phyloP scores from a whole-genome alignment of 495 filamentous ascomycete genomes.

The Wilcoxina mikolae region DNA sequence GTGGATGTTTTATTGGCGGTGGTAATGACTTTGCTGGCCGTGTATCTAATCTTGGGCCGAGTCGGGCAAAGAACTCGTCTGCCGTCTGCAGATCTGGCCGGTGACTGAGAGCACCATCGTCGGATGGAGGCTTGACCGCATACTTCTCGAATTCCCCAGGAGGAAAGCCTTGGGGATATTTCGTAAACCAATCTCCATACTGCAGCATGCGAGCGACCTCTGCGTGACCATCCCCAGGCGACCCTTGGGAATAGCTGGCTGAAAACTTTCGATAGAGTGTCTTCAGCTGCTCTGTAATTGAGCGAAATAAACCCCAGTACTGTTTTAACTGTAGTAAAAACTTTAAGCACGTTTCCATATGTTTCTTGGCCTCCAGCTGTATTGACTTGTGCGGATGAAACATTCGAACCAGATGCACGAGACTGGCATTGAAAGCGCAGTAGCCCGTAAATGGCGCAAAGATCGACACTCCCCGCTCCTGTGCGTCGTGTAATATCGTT shows the following conservation, averaged over 20 bases:
- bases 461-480: constrained; percentile 49
- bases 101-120: constrained; percentile 22
- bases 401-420: constrained; percentile 80
- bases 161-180: constrained; percentile 85
- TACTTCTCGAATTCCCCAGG: constrained; percentile 15
- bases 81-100: constrained; percentile 71
- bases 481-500: constrained; percentile 61
- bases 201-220: constrained; percentile 63
- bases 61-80: constrained; percentile 82
- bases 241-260: constrained; percentile 49
- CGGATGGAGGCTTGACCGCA: constrained; percentile 9
- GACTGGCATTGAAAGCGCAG: constrained; percentile 81
- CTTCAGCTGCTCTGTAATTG: constrained; percentile 83
- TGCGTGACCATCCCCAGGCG: constrained; percentile 35
- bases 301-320: constrained; percentile 96
- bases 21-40: constrained; percentile 37
- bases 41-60: constrained; percentile 42
- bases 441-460: constrained; percentile 89
- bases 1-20: constrained; percentile 13
- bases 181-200: constrained; percentile 95
- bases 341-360: constrained; percentile 76
- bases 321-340: constrained; percentile 90
- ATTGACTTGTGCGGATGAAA: constrained; percentile 68
- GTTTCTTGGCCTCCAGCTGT: constrained; percentile 63
- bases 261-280: constrained; percentile 77